Evolutionary conservation across 2,329 filamentous ascomycete species (phyloP), one percentile per base, ranked within the genome.

Genomic region (Neopestalotiopsis rosae): DNA sequence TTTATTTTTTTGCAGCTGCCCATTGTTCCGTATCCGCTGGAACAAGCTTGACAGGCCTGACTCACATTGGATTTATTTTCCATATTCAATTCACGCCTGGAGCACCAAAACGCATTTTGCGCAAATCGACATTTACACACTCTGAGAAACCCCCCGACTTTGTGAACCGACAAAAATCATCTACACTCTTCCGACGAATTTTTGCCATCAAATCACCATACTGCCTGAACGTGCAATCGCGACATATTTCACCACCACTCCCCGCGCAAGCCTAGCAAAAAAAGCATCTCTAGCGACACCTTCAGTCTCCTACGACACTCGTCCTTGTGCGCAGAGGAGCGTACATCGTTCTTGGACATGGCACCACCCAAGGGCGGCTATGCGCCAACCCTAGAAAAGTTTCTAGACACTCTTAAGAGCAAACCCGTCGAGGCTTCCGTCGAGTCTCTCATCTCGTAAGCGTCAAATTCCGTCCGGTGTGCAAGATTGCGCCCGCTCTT

Each of bases 381-480:
- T 78, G 90, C 93, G 80, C 94, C 94, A 58, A 92, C 91, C 74
- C 84, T 98, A 72, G 88, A 91, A 61, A 92, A 91, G 63, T 96
- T 94, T 76, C 87, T 97, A 72, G 93, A 92, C 77, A 91, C 92
- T 13, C 86, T 97, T 71, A 95, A 94, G 78, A 87, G 88, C 45
- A 91, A 90, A 67, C 87, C 91, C 38, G 88, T 96, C 67, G 94
- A 97, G 74, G 89, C 91, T 57, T 95, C 94, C 9, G 91, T 97
- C 72, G 94, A 98, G 80, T 90, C 89, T 72, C 87, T 97, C 71
- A 90, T 95, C 74, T 93, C 93, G 94, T 97, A 82, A 78, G 90
- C 42, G 61, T n/a, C 59, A 14, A 12, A 30, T 34, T 20, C 28
- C 32, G 30, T 20, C 28, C 32, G 30, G 13, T 34, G 30, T 24